phyloP scores from a whole-genome alignment of 2,329 filamentous ascomycete species.

The Davidsoniella neocaledoniae region DNA sequence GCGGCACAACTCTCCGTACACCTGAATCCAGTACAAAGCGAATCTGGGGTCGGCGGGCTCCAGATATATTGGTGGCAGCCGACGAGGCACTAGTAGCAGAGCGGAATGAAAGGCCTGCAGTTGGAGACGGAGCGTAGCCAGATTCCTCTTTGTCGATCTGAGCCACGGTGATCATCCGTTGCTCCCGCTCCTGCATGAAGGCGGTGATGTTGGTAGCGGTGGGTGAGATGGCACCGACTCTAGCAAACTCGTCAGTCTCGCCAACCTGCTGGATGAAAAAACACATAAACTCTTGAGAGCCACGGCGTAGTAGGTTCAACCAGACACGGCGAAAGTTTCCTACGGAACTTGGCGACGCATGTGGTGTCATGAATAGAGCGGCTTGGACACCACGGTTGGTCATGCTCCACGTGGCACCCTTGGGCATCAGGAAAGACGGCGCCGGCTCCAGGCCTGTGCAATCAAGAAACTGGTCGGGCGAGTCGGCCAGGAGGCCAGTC shows the following conservation, averaged over 20 bases:
- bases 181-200: conserved; percentile 7
- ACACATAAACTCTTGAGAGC: conserved; percentile 11
- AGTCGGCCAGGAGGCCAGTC: conserved; percentile 10
- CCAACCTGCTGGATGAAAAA: conserved; percentile 13
- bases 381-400: conserved; percentile 11
- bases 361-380: conserved; percentile 11
- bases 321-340: conserved; percentile 13
- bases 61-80: background rate
- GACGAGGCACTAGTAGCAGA: background rate
- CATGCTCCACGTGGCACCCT: conserved; percentile 8
- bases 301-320: conserved; percentile 9
- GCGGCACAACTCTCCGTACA: conserved; percentile 5
- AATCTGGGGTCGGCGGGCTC: conserved; percentile 4
- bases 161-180: conserved; percentile 11
- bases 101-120: conserved; percentile 1
- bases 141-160: conserved; percentile 4
- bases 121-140: background rate
- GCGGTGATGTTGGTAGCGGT: conserved; percentile 7
- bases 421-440: conserved; percentile 10
- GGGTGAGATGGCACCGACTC: conserved; percentile 9
- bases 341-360: conserved; percentile 5
- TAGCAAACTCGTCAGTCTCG: conserved; percentile 10
- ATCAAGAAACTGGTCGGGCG: conserved; percentile 8
- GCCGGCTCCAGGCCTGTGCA: conserved; percentile 1
- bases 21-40: conserved; percentile 7